Conservation (phyloP, 1,284 basidiomycete genomes). For the Puccinia triticina region DNA sequence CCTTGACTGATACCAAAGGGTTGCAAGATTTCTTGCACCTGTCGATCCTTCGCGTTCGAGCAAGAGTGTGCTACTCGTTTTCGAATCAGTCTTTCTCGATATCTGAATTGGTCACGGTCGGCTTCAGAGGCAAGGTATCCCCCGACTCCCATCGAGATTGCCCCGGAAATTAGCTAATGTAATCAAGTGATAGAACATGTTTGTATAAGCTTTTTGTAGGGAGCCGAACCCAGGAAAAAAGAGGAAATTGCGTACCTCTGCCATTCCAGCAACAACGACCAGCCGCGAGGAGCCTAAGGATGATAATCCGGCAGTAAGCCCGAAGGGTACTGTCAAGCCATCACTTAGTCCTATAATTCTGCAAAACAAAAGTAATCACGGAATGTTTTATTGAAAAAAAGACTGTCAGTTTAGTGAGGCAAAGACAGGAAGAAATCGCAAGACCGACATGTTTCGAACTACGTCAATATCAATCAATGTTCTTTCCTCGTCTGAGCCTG, state of each 20-base stretch:
- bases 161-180: conserved; percentile 66
- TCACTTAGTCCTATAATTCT: conserved; percentile 93
- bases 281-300: no score
- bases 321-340: conserved; percentile 65
- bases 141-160: no score
- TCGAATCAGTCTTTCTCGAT: conserved; percentile 59
- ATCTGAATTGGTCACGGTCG: conserved; percentile 75
- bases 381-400: not conserved
- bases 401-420: not conserved
- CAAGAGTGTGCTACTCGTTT: conserved; percentile 86
- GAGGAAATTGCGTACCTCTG: conserved; percentile 74
- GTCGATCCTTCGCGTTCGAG: conserved; percentile 90
- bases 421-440: not conserved
- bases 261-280: no score
- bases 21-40: conserved; percentile 83
- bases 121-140: conserved; percentile 64
- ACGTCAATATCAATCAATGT: conserved; percentile 80
- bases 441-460: conserved; percentile 74
- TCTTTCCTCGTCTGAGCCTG: conserved; percentile 68
- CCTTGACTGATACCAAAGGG: conserved; percentile 72
- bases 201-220: conserved; percentile 84
- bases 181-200: conserved; percentile 88
- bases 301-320: no score
- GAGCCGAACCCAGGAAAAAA: conserved; percentile 83
- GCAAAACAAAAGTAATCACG: not conserved